phyloP scores from a whole-genome alignment of 108 stramenopile species.

The Cyclostephanos invisitatus region DNA sequence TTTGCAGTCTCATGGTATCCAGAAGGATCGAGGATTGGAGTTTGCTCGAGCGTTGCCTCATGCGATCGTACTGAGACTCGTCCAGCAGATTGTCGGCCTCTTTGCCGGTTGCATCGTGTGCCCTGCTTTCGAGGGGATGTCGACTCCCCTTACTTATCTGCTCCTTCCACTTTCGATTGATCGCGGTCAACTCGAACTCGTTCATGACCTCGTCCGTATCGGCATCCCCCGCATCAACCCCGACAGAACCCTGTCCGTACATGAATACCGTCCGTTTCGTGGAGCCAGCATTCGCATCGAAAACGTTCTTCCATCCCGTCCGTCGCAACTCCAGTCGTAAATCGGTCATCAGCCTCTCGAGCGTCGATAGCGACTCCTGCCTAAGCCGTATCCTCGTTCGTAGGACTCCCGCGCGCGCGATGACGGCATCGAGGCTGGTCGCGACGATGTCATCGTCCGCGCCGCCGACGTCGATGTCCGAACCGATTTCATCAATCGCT shows the following conservation, averaged over 20 bases:
- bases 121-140: background rate
- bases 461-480: background rate
- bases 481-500: background rate
- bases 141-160: background rate
- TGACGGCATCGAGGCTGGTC: slow-evolving; percentile 42
- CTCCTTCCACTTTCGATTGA: slow-evolving; percentile 42
- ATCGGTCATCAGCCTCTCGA: slow-evolving; percentile 13
- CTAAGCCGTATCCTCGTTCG: slow-evolving; percentile 44
- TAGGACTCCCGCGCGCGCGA: slow-evolving; percentile 57
- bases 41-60: slow-evolving; percentile 54
- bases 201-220: slow-evolving; percentile 13
- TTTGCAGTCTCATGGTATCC: slow-evolving; percentile 60
- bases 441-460: slow-evolving; percentile 7
- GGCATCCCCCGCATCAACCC: background rate
- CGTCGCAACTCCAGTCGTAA: slow-evolving; percentile 18
- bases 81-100: slow-evolving; percentile 17
- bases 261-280: slow-evolving; percentile 13
- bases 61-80: slow-evolving; percentile 47
- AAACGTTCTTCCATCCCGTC: slow-evolving; percentile 25
- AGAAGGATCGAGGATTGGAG: slow-evolving; percentile 56
- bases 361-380: slow-evolving; percentile 17
- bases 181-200: slow-evolving; percentile 21
- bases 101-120: background rate
- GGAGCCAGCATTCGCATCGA: slow-evolving; percentile 20
- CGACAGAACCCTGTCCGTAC: slow-evolving; percentile 15